Base-by-base conservation (phyloP, 2,329 filamentous ascomycete species). In the Capronia epimyces region DNA sequence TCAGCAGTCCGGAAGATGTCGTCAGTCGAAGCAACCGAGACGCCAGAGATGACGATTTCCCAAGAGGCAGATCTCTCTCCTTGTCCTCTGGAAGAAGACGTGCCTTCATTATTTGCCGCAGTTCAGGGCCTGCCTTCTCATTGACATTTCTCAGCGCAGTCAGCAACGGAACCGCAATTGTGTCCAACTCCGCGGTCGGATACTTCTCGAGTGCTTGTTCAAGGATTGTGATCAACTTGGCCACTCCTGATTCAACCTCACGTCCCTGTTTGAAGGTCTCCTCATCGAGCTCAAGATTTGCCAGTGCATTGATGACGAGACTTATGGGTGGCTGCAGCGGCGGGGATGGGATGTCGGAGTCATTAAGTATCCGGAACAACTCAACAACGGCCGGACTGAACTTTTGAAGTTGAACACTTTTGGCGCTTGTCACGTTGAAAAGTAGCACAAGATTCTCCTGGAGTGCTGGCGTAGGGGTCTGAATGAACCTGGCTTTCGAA, bases 361-460 rank as follows among this genome's bases (percentile, higher is more conserved):
- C 78, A 24, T 69, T 68, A 13, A 97, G 73, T 15, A 96, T 78
- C 39, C 80, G 78, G 50, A 90, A 73, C 22, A 97, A 79, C 52
- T 82, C 76, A 9, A 82, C 77, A 36, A 94, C 77, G 2, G 84
- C 81, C 18, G 78, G 71, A 1, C 81, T 81, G 64, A 96, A 94
- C 0, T 74, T 69, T 0, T 73, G 66, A 3, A 72, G 69, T 21
- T 84, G 75, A 36, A 83, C 75, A 3, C 82, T 80, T 62, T 84
- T 85, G 62, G 83, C 82, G 61, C 90, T 83, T 1, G 86, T 86
- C 46, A 95, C 75, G 67, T 96, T 96, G 75, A 94, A 97, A 45
- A 95, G 71, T 34, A 97, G 76, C 64, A 95, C 96, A 43, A 93
- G 72, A 0, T 86, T 91, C 67, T 97, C 91, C 7, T 76, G 77